phyloP scores from a whole-genome alignment of 2,329 filamentous ascomycete genomes.

The Neofusicoccum cordaticola region DNA sequence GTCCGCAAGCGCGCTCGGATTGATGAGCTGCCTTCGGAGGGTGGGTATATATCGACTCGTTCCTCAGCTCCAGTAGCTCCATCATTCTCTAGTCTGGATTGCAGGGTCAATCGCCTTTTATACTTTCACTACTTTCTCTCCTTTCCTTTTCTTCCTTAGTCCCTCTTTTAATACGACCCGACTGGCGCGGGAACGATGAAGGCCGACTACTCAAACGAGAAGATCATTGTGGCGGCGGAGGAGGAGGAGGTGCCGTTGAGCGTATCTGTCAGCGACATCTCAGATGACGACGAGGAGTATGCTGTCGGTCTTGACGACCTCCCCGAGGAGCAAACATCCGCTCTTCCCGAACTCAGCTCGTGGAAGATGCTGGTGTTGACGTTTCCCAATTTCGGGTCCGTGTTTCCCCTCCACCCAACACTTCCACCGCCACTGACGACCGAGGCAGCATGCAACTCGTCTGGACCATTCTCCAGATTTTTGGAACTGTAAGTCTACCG shows the following conservation, averaged over 20 bases:
- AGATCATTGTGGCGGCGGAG: neutral
- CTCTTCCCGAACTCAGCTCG: neutral
- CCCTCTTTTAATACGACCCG: neutral
- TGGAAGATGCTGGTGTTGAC: neutral
- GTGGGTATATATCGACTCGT: neutral
- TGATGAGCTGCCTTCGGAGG: too few relatives aligned
- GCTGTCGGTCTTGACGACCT: neutral
- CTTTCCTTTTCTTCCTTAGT: neutral
- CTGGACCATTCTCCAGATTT: neutral
- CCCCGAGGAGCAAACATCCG: neutral
- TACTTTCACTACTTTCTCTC: neutral
- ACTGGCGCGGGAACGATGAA: neutral
- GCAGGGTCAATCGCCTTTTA: neutral
- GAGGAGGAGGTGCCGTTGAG: neutral
- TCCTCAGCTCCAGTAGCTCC: too few relatives aligned
- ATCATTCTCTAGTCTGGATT: neutral
- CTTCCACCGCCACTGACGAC: neutral
- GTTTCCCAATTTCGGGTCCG: neutral
- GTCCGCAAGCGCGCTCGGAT: too few relatives aligned
- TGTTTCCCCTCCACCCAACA: too few relatives aligned
- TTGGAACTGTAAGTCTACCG: neutral
- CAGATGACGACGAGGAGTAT: neutral
- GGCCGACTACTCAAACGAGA: neutral
- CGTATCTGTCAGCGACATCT: neutral
- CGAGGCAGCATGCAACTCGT: neutral